These are phyloP conservation scores for Macrocystidia cucumis DNA, from an alignment of 1,284 basidiomycete genomes.

Conservation along the genomic window DNA sequence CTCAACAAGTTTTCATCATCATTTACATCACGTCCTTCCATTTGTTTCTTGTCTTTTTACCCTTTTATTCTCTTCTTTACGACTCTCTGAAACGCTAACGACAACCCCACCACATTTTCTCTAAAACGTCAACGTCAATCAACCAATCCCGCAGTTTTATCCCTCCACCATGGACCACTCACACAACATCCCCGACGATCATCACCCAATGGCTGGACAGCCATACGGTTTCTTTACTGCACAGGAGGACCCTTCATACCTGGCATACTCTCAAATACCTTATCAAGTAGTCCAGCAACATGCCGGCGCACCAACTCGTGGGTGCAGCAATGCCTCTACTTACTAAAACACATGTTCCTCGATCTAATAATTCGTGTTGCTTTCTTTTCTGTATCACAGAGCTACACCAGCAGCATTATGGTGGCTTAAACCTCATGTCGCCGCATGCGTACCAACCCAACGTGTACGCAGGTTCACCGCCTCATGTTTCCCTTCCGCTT, in stretches of 20 bases:
- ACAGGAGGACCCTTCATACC: constrained; percentile 31
- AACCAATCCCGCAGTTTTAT: constrained; percentile 12
- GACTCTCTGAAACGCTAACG: constrained; percentile 3
- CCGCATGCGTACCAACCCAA: constrained; percentile 32
- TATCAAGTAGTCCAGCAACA: constrained; percentile 28
- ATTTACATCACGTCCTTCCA: constrained; percentile 13
- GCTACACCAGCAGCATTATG: constrained; percentile 39
- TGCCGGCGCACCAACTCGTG: constrained; percentile 39
- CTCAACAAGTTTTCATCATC: constrained; percentile 14
- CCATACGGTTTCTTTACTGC: constrained; percentile 27
- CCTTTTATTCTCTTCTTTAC: constrained; percentile 17
- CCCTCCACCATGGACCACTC: constrained; percentile 28
- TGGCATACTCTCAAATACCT: constrained; percentile 26
- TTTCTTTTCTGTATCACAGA: constrained; percentile 41
- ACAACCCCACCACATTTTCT: constrained; percentile 12
- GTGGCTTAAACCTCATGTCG: constrained; percentile 44
- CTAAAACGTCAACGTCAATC: constrained; percentile 13
- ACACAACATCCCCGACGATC: constrained; percentile 22
- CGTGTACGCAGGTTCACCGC: constrained; percentile 33
- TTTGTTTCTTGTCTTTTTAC: constrained; percentile 22
- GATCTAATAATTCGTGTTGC: constrained; percentile 48
- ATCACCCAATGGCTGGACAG: constrained; percentile 19
- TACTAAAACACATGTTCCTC: constrained; percentile 32
- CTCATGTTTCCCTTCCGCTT: constrained; percentile 35
- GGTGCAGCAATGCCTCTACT: constrained; percentile 34